These are phyloP conservation scores for Ogataea philodendri DNA, from an alignment of 805 yeast species.

Conservation along the genomic window DNA sequence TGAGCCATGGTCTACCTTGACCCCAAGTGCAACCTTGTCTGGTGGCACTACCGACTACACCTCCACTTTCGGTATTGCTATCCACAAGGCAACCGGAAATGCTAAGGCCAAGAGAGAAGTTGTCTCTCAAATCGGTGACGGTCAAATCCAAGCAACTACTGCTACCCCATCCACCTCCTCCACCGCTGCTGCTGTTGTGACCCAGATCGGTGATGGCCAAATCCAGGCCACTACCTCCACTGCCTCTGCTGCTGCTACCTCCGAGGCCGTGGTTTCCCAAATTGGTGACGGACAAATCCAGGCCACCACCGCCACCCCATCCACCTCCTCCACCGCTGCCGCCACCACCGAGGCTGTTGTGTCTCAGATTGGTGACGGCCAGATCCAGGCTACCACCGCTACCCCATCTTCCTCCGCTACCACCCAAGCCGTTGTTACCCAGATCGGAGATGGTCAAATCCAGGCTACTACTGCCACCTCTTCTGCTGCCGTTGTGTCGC, in stretches of 20 bases:
- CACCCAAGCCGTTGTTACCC: slow-evolving; percentile 26
- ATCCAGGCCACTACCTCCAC: slow-evolving; percentile 20
- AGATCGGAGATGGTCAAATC: slow-evolving; percentile 43
- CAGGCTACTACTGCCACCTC: slow-evolving; percentile 27
- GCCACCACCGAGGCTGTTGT: slow-evolving; percentile 35
- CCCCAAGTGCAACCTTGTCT: slow-evolving; percentile 54
- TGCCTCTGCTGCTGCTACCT: slow-evolving; percentile 19
- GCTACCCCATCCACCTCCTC: slow-evolving; percentile 15
- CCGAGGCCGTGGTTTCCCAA: slow-evolving; percentile 29
- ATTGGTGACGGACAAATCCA: slow-evolving; percentile 32
- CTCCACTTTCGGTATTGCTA: slow-evolving; percentile 65
- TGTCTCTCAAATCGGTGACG: slow-evolving; percentile 43
- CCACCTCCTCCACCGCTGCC: slow-evolving; percentile 11
- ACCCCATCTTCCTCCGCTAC: slow-evolving; percentile 25
- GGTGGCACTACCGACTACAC: slow-evolving; percentile 59
- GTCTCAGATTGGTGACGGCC: slow-evolving; percentile 12
- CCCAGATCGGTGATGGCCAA: slow-evolving; percentile 31
- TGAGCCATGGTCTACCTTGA: slow-evolving; percentile 70
- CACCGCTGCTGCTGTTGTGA: slow-evolving; percentile 23
- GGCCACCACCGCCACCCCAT: slow-evolving; percentile 18
- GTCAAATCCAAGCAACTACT: slow-evolving; percentile 40
- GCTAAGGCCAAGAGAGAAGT: slow-evolving; percentile 34
- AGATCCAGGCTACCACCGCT: slow-evolving; percentile 39
- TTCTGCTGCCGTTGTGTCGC: slow-evolving; percentile 29
- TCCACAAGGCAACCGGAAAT: slow-evolving; percentile 46